Evolutionary conservation across 345 rosid genomes (phyloP), one percentile per base, ranked within the genome.

Genomic region (Citrus australasica): DNA sequence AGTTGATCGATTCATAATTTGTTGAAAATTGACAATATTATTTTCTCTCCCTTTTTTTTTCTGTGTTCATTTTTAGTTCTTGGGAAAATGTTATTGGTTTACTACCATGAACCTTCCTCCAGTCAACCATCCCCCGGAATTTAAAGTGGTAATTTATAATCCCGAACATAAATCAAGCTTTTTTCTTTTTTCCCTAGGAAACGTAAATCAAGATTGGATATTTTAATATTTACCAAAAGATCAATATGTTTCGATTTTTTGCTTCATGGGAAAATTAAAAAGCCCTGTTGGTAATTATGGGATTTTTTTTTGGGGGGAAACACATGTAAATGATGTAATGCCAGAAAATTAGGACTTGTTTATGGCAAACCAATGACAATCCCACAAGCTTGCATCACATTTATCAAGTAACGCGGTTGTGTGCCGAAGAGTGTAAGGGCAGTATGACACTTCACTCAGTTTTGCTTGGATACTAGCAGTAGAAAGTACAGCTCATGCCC

Each of bases 351-450:
- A 22, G 71, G 32, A 58, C 35, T n/a, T 55, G 2, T 30, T 56
- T 61, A 22, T 40, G 67, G 60, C 53, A 59, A 58, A 6, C 19
- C 13, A 28, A 2, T 4, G 55, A 61, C 19, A 48, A 32, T 28
- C 56, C n/a, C 61, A 21, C 2, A 10, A 64, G 22, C 19, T 14
- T 33, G 22, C 33, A 51, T 78, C 67, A 72, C 74, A 66, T 13
- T 27, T 2, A 40, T 73, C 61, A 22, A 79, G 73, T 33, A n/a
- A 79, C 73, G 73, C 72, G 77, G 81, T 35, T 46, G 60, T 79
- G 69, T 7, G 19, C 8, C n/a, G 5, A 9, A 14, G 35, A 37
- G 3, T 46, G 17, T 3, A 17, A 53, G 21, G 22, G 17, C 58
- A 17, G 48, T 2, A 0, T 9, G 48, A 72, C 40, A 30, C 8